These are phyloP conservation scores for Ensete ventricosum DNA, from an alignment of 176 grass and related monocot genomes.

Conservation along the genomic window DNA sequence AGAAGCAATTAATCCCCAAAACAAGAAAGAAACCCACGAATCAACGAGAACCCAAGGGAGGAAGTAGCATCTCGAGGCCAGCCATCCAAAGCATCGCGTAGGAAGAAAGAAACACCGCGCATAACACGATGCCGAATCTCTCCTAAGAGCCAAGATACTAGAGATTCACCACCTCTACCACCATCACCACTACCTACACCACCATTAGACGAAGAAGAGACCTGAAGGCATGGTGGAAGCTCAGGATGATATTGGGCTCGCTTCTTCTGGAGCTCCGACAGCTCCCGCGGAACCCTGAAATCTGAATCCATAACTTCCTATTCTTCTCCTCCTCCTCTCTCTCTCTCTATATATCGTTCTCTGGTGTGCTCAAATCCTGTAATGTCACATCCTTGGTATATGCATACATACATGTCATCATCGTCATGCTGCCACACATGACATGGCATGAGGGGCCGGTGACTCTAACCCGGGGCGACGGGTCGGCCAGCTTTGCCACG, in stretches of 20 bases:
- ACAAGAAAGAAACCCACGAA: neutral
- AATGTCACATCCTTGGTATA: neutral
- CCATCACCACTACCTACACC: too few relatives aligned
- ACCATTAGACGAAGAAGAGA: neutral
- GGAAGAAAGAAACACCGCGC: too few relatives aligned
- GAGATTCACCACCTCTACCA: too few relatives aligned
- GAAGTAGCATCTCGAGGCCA: neutral
- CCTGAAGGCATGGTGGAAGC: slow-evolving; percentile 43
- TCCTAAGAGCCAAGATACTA: too few relatives aligned
- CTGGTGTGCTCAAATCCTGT: neutral
- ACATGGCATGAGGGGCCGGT: neutral
- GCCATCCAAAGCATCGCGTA: neutral
- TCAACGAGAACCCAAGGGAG: neutral
- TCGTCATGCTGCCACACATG: too few relatives aligned
- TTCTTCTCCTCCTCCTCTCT: neutral
- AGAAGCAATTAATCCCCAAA: neutral
- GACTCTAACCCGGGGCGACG: neutral
- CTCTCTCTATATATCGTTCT: neutral
- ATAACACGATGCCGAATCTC: too few relatives aligned
- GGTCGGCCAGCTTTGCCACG: neutral
- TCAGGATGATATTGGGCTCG: slow-evolving; percentile 34
- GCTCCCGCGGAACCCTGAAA: slow-evolving; percentile 26
- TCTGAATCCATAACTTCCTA: slow-evolving; percentile 24
- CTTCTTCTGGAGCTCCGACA: slow-evolving; percentile 38
- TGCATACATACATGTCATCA: neutral